These are phyloP conservation scores for Suillus placidus DNA, from an alignment of 768 basidiomycete species.

Conservation along the genomic window DNA sequence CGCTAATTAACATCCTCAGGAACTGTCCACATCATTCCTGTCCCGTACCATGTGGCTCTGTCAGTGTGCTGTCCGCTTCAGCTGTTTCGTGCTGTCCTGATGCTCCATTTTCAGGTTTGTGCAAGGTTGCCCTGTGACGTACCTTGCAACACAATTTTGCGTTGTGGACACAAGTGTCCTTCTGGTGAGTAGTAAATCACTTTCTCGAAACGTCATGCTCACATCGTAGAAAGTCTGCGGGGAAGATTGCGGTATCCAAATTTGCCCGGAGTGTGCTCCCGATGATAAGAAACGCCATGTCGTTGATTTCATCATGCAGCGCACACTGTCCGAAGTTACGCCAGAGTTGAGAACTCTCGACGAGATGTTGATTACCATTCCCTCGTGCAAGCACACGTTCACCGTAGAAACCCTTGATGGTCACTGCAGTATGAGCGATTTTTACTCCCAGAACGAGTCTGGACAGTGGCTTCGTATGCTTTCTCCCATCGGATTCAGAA, in stretches of 20 bases:
- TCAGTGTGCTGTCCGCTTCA: constrained; percentile 35
- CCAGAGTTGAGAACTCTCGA: constrained; percentile 42
- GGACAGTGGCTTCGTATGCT: constrained; percentile 48
- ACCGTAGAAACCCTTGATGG: constrained; percentile 76
- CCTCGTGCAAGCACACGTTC: constrained; percentile 63
- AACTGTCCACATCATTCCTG: constrained; percentile 56
- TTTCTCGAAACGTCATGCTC: constrained; percentile 5
- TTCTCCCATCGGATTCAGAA: constrained; percentile 41
- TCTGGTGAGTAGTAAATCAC: constrained; percentile 48
- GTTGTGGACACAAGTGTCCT: constrained; percentile 67
- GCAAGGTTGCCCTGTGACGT: constrained; percentile 64
- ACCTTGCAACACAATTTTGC: constrained; percentile 49
- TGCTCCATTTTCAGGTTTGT: constrained; percentile 49
- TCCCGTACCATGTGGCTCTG: constrained; percentile 69
- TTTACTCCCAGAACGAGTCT: constrained; percentile 43
- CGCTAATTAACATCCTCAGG: constrained; percentile 35
- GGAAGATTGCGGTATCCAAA: constrained; percentile 58
- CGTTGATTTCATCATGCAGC: constrained; percentile 63
- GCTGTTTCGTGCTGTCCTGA: constrained; percentile 3
- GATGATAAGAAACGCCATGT: constrained; percentile 40
- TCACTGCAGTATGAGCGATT: constrained; percentile 49
- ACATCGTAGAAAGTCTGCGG: constrained; percentile 55
- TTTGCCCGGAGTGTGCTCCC: constrained; percentile 55
- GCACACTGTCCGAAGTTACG: constrained; percentile 51
- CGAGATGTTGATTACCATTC: constrained; percentile 61